Percentiles rank a stretch among this genome's conserved stretches.
These are phyloP conservation scores for Blastobotrys terrestris DNA, from an alignment of 805 yeast genomes.

Conservation along the genomic window DNA sequence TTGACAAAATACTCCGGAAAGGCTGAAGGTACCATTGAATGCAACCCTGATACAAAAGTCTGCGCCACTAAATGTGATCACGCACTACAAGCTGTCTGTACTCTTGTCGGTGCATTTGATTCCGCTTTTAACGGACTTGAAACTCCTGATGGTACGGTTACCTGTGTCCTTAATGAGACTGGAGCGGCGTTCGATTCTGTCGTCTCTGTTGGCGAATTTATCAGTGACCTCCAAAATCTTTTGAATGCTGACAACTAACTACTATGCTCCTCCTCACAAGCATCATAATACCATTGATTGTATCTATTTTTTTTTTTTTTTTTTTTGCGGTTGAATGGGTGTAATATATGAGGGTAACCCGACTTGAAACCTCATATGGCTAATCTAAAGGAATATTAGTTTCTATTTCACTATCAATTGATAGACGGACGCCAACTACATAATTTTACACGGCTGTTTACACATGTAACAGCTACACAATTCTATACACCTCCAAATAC, in stretches of 20 bases:
- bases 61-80: not conserved
- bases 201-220: conserved; percentile 9
- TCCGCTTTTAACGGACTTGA: not conserved
- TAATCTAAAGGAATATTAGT: too few species aligned
- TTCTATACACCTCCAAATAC: too few species aligned
- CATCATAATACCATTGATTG: not conserved
- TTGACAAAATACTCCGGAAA: not conserved
- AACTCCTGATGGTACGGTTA: not conserved
- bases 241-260: not conserved
- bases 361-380: too few species aligned
- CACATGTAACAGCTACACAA: too few species aligned
- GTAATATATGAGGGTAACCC: too few species aligned
- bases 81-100: not conserved
- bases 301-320: too few species aligned
- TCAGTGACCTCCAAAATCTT: conserved; percentile 1
- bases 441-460: too few species aligned
- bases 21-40: not conserved
- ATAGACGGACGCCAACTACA: too few species aligned
- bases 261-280: not conserved
- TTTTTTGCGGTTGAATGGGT: too few species aligned
- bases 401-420: too few species aligned
- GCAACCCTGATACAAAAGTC: not conserved
- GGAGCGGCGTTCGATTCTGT: conserved; percentile 10
- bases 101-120: not conserved
- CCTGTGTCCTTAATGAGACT: conserved; percentile 2